Percentiles rank a stretch among this genome's conserved stretches.
phyloP scores from a whole-genome alignment of 2,329 filamentous ascomycete genomes.

The Fusarium denticulatum region DNA sequence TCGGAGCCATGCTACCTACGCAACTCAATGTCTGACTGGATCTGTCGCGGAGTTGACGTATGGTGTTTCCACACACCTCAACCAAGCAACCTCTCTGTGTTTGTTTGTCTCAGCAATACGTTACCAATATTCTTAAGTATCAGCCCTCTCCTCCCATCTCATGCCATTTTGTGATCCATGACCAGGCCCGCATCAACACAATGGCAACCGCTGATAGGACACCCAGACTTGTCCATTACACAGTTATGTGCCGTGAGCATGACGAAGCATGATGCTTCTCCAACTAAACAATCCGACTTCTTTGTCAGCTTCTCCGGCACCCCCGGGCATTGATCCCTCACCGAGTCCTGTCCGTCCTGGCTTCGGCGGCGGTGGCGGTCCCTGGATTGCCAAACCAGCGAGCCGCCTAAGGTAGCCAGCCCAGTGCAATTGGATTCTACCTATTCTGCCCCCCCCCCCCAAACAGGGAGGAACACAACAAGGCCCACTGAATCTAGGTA shows the following conservation, averaged over 20 bases:
- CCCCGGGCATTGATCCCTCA: slow-evolving; percentile 39
- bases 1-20: slow-evolving; percentile 21
- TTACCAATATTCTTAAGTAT: slow-evolving; percentile 24
- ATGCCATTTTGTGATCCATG: slow-evolving; percentile 3
- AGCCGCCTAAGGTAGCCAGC: background rate
- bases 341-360: slow-evolving; percentile 33
- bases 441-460: slow-evolving; percentile 19
- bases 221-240: background rate
- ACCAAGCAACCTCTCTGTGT: background rate
- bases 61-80: slow-evolving; percentile 31
- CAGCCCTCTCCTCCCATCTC: slow-evolving; percentile 2
- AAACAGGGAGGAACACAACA: slow-evolving; percentile 38
- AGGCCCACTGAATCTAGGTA: slow-evolving; percentile 32
- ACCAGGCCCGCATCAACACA: background rate
- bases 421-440: background rate
- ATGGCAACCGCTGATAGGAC: slow-evolving; percentile 2
- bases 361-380: slow-evolving; percentile 37
- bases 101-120: slow-evolving; percentile 17
- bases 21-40: slow-evolving; percentile 20
- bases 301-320: slow-evolving; percentile 38
- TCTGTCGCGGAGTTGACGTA: slow-evolving; percentile 35
- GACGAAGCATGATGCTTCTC: slow-evolving; percentile 36
- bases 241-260: slow-evolving; percentile 32
- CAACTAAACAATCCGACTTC: slow-evolving; percentile 27
- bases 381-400: slow-evolving; percentile 9